Percentiles rank a stretch among this genome's conserved stretches.
Evolutionary conservation across 2,329 filamentous ascomycete species (phyloP).

Genomic region (Calonectria hongkongensis): DNA sequence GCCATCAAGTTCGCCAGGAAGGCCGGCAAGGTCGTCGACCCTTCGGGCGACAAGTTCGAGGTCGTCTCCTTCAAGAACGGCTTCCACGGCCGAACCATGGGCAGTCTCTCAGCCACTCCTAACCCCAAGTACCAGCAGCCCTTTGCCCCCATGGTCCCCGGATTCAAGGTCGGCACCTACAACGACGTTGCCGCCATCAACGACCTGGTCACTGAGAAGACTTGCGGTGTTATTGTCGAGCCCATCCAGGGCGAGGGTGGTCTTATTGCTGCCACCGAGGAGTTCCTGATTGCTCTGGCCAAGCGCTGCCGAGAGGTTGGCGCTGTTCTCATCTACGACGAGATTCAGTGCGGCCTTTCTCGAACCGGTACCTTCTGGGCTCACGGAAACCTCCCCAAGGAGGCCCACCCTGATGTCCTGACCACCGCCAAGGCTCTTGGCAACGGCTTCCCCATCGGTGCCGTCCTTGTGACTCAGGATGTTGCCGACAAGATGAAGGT

Average conservation of each 20-base stretch:
- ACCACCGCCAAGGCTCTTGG: constrained; percentile 97
- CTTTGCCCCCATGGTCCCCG: constrained; percentile 96
- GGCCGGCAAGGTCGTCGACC: constrained; percentile 84
- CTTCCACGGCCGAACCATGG: constrained; percentile 98
- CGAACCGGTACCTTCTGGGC: constrained; percentile 95
- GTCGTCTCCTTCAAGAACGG: constrained; percentile 93
- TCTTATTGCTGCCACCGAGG: constrained; percentile 86
- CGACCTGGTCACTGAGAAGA: constrained; percentile 86
- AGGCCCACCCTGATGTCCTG: constrained; percentile 93
- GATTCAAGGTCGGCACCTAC: constrained; percentile 89
- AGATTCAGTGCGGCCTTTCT: constrained; percentile 95
- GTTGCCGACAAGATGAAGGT: constrained; percentile 66
- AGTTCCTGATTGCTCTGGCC: constrained; percentile 90
- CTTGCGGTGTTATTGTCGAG: constrained; percentile 96
- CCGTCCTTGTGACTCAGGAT: constrained; percentile 68
- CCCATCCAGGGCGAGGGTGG: constrained; percentile 98
- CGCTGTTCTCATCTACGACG: constrained; percentile 93
- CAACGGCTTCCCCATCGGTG: constrained; percentile 96
- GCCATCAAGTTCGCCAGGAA: constrained; percentile 98
- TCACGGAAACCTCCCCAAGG: constrained; percentile 82
- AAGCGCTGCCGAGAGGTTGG: constrained; percentile 89
- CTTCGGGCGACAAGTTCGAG: constrained; percentile 84
- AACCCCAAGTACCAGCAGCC: constrained; percentile 98
- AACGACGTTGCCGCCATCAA: constrained; percentile 86
- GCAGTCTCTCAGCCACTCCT: constrained; percentile 93